These are phyloP conservation scores for Calonectria fujianensis DNA, from an alignment of 2,329 filamentous ascomycete genomes.

Conservation along the genomic window DNA sequence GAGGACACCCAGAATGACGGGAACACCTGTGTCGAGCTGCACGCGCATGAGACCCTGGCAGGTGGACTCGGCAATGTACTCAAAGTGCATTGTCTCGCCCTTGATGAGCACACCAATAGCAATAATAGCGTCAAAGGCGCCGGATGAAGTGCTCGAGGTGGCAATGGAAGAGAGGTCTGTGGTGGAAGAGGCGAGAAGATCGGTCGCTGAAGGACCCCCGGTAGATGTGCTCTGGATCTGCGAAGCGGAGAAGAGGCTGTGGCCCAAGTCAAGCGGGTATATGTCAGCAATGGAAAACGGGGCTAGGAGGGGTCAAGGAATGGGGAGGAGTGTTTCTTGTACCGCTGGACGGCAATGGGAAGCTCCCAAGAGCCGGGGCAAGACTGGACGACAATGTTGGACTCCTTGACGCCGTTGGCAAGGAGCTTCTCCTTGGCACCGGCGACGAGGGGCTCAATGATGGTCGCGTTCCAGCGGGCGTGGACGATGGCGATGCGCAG, in stretches of 20 bases:
- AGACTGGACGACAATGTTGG: slow-evolving; percentile 91
- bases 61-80: slow-evolving; percentile 96
- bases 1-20: slow-evolving; percentile 93
- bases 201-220: slow-evolving; percentile 80
- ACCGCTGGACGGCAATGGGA: slow-evolving; percentile 92
- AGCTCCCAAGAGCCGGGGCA: slow-evolving; percentile 97
- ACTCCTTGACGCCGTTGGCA: slow-evolving; percentile 86
- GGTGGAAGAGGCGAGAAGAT: slow-evolving; percentile 82
- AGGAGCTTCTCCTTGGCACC: slow-evolving; percentile 88
- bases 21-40: slow-evolving; percentile 90
- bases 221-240: slow-evolving; percentile 85
- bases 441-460: slow-evolving; percentile 89
- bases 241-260: slow-evolving; percentile 87
- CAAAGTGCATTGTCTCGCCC: slow-evolving; percentile 99
- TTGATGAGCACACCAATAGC: slow-evolving; percentile 98
- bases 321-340: slow-evolving; percentile 58
- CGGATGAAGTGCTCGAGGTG: slow-evolving; percentile 63
- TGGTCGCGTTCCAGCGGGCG: slow-evolving; percentile 93
- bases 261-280: slow-evolving; percentile 9
- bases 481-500: slow-evolving; percentile 96
- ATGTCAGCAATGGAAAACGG: slow-evolving; percentile 40
- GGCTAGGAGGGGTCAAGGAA: slow-evolving; percentile 38
- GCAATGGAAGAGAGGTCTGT: slow-evolving; percentile 78
- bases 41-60: slow-evolving; percentile 96
- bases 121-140: slow-evolving; percentile 93